Evolutionary conservation across 257 asterid genomes (phyloP), one percentile per base, ranked within the genome.

Genomic region (Petrea volubilis): DNA sequence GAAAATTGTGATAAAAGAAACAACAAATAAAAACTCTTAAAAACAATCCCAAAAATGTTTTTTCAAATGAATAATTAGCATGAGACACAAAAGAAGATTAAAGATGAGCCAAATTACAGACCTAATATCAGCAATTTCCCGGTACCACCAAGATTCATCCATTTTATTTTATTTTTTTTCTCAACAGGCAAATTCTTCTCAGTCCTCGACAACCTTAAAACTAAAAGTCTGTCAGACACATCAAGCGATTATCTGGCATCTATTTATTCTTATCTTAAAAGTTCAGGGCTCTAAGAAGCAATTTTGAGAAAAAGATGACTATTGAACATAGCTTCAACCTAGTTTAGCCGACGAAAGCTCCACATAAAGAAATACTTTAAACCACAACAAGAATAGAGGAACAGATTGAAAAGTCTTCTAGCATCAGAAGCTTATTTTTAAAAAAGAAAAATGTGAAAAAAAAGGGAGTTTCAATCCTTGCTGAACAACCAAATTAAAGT

Each of bases 321-420:
- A 38, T 38, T 46, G 51, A 50, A 44, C 59, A 66, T 29, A 67
- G 21, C 68, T 51, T 47, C 49, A 66, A 75, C 70, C 67, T 46
- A 38, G 60, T 25, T 13, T 17, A n/a, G 11, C n/a, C 62, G 52
- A 44, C 38, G 62, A 33, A 51, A 3, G 47, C 47, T 15, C 7
- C 28, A n/a, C n/a, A 67, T 27, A 10, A 23, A 7, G 23, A 51
- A 47, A 67, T 13, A 67, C 33, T 23, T 18, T 8, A 23, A 28
- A 15, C 21, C 36, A 21, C 29, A 36, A 49, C 29, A 4, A 6
- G 12, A 20, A 23, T 12, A 18, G 47, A 59, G 43, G 51, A 15
- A 18, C 21, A 51, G 38, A 60, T 41, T 27, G 46, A 13, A 60
- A 71, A 47, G 63, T 29, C 51, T 21, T 27, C 31, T 70, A 7